Base-by-base conservation (phyloP, 305 asterid genomes). In the Rubia peregrina region DNA sequence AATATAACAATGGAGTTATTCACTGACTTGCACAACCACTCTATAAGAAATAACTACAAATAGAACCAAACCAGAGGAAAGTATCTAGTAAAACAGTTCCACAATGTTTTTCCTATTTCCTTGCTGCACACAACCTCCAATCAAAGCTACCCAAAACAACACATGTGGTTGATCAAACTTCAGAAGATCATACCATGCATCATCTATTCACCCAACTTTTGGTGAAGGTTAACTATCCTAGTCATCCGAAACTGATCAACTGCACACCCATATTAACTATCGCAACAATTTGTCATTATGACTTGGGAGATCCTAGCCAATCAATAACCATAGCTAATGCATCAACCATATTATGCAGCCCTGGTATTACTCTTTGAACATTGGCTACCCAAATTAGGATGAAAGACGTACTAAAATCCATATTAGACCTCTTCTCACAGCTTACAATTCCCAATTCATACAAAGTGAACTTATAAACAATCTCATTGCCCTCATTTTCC, bases 81-180 rank as follows among this genome's bases (percentile, higher is more conserved):
- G 83, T 79, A 91, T 75, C 75, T 75, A 79, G 19, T 65, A 80
- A 66, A 87, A 89, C 78, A 84, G 83, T 61, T 49, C 73, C 74
- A 86, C 78, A 6, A 93, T 96, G 67, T 83, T 86, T 74, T 74
- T 76, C 55, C 65, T 38, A 71, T 82, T 83, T 64, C 82, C 92
- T 16, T 66, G 70, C 62, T 86, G 88, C 82, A 87, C 82, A 78
- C 66, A 87, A 17, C 95, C 95, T 61, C 96, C 96, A 24, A 91
- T 88, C 59, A 91, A 61, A 6, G 96, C 96, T 67, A 96, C 89
- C 95, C 92, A 87, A 69, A 95, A 85, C 60, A 89, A 77, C 76
- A 91, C 77, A 71, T 82, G 76, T 4, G 83, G 85, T 61, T 73
- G 77, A 48, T 80, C 78, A 4, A 81, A 89, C 83, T 83, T 92